A percentile compares a stretch with the other conserved stretches of the same genome.
Evolutionary conservation across 129 eudicot species (phyloP).

Genomic region (Glebionis coronaria): DNA sequence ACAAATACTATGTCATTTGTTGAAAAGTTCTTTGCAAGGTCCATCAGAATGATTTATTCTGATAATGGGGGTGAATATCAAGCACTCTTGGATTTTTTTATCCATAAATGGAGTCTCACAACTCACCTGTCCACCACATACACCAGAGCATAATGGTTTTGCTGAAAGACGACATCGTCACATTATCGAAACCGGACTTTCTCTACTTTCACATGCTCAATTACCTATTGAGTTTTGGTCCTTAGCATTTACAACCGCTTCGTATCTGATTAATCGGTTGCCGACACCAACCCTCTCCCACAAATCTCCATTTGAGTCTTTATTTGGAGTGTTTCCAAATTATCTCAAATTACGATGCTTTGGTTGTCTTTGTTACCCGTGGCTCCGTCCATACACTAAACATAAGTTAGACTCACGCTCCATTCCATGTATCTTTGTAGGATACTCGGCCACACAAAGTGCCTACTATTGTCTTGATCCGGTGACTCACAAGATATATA

Average conservation of each 20-base stretch:
- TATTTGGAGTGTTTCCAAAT: neutral
- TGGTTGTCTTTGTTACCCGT: neutral
- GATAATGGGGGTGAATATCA: constrained; percentile 1
- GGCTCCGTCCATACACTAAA: neutral
- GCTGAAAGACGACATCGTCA: neutral
- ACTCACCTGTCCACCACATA: neutral
- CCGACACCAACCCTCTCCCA: neutral
- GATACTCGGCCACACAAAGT: too few species aligned
- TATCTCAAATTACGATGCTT: neutral
- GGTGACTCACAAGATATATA: neutral
- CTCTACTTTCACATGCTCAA: neutral
- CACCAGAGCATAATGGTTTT: constrained; percentile 2
- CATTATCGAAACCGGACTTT: constrained; percentile 1
- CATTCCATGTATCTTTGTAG: neutral
- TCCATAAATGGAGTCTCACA: neutral
- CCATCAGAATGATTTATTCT: neutral
- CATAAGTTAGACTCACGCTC: neutral
- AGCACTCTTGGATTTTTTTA: neutral
- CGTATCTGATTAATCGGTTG: too few species aligned
- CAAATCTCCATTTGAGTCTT: neutral
- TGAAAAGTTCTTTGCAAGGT: neutral
- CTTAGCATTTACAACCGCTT: too few species aligned
- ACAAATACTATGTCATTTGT: neutral
- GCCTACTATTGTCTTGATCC: neutral
- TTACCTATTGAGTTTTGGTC: too few species aligned